Evolutionary conservation across 306 rosid species (phyloP).

Genomic region (Echinosophora koreensis): DNA sequence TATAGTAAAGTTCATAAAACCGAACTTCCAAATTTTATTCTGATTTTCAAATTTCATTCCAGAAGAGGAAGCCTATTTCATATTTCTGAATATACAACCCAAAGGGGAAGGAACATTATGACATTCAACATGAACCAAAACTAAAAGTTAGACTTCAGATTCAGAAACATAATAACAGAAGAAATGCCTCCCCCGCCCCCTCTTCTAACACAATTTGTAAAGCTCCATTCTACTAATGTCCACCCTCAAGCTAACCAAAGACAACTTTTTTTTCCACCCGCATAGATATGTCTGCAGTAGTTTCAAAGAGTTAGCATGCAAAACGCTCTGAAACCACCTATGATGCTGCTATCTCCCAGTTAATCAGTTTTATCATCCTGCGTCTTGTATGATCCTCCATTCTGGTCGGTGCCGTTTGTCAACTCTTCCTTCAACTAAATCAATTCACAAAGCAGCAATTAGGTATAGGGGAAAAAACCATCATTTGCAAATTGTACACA

Average conservation of each 20-base stretch:
- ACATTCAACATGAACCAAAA: constrained; percentile 28
- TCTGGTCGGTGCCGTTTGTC: constrained; percentile 53
- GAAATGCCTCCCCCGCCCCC: constrained; percentile 43
- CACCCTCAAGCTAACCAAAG: constrained; percentile 50
- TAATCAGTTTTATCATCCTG: constrained; percentile 60
- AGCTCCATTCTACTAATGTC: constrained; percentile 46
- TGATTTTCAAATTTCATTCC: constrained; percentile 19
- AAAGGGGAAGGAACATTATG: constrained; percentile 34
- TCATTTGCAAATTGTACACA: constrained; percentile 28
- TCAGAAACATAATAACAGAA: constrained; percentile 46
- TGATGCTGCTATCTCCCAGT: constrained; percentile 5
- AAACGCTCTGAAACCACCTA: background rate
- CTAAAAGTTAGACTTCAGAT: constrained; percentile 44
- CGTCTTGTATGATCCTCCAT: constrained; percentile 55
- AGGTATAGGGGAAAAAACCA: background rate
- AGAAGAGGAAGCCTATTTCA: constrained; percentile 35
- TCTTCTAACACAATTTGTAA: constrained; percentile 46
- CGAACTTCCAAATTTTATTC: constrained; percentile 28
- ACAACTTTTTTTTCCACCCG: constrained; percentile 51
- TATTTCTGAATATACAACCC: constrained; percentile 45
- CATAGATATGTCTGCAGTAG: constrained; percentile 39
- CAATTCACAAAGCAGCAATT: constrained; percentile 35
- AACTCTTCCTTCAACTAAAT: constrained; percentile 80
- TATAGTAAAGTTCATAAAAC: constrained; percentile 4
- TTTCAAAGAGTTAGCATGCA: background rate